Base-by-base conservation (phyloP, 805 yeast species). In the Yamadazyma sp. region DNA sequence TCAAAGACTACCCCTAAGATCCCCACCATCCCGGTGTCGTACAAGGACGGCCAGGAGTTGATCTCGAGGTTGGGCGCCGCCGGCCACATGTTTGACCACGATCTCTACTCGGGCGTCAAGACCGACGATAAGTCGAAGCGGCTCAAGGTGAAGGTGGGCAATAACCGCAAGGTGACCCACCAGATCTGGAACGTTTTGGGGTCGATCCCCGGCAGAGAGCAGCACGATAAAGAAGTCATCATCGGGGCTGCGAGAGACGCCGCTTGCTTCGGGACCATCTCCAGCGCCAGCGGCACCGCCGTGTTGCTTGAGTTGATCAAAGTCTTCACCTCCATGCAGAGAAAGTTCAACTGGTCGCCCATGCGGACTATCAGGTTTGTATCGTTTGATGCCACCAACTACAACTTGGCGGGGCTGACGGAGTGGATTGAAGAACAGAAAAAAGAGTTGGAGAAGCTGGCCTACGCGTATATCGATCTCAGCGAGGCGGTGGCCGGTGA, bases 211-310 rank as follows among this genome's bases (percentile, higher is more conserved):
- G 97, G 97, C 9, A 64, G 80, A 32, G 97, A 91, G 54, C 95
- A 87, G 60, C 64, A 69, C 14, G 86, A 78, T 14, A 74, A 77
- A 46, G 87, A 86, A 0, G 62, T 91, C 4, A 67, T 90, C 2
- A 76, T 91, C 39, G 96, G 95, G 1, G 89, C 96, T 0, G 75
- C 84, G 4, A 67, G 96, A 47, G 96, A 89, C 54, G 68, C 95
- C 0, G 65, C 80, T 16, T 78, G 88, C 44, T 73, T 64, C 48
- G 97, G 96, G n/a, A 80, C 95, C 0, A 61, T 75, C 3, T 70
- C 77, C 22, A 79, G 89, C 6, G 76, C 78, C 46, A 80, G 95
- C 3, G 95, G 95, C 1, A 80, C 93, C 1, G 78, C 82, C 0
- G 65, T 83, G 1, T 53, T 90, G 38, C 59, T 90, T 15, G 91